Base-by-base conservation (phyloP, 1,284 basidiomycete genomes). In the Inonotus hispidus region DNA sequence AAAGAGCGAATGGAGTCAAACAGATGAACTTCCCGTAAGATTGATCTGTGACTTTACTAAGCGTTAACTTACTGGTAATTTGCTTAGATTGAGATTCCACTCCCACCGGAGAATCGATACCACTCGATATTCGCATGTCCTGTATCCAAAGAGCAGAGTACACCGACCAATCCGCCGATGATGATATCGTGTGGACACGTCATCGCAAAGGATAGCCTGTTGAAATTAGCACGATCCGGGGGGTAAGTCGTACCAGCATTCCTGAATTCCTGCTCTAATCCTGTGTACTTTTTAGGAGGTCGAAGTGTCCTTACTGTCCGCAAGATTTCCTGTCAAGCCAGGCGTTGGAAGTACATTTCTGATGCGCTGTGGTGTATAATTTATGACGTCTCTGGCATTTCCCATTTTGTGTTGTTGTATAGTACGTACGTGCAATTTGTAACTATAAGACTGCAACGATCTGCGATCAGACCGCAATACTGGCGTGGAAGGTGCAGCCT, bases 121-220 rank as follows among this genome's bases (percentile, higher is more conserved):
- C 97, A 99, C 72, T 97, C 95, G 1, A 91, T 97, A 62, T 99
- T 99, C 72, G 88, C 94, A 46, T 99, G 97, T 73, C 94, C 97
- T 0, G 96, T 99, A 32, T 96, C 93, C 14, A 99, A 98, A 74
- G 96, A 99, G 70, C 95, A 97, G 73, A 87, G 93, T 13, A 96
- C 93, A 1, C 90, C 95, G 57, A 72, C 81, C 62, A 99, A 99
- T 72, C 97, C 95, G 21, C 96, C 96, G 0, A 97, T 97, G 92
- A 95, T 98, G 92, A 87, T 99, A 79, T 76, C 80, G 1, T 99
- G 96, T 71, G 96, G 96, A 0, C 97, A 99, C 74, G 93, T 96
- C 39, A 86, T 98, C 54, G 88, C 92, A 1, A 88, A 89, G 69
- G 95, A 97, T 68, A 94, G 91, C 70, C 76, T 97, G 66, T 82